These are phyloP conservation scores for Tuber brumale DNA, from an alignment of 495 filamentous ascomycete species.

Conservation along the genomic window DNA sequence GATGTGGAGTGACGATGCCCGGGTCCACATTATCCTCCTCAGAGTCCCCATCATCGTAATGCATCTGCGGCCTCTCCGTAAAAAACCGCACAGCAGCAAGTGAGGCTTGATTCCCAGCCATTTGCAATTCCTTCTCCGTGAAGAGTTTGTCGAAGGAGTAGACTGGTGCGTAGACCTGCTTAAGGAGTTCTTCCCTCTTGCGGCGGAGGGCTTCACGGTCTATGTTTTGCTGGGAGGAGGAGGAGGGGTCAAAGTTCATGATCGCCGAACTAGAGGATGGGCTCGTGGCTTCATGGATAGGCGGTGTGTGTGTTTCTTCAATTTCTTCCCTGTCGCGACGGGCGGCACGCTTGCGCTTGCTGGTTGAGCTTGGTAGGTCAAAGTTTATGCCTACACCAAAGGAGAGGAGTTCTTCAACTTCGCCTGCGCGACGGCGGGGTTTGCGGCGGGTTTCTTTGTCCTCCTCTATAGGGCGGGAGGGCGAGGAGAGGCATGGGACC, in stretches of 20 bases:
- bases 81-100: slow-evolving; percentile 47
- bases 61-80: slow-evolving; percentile 30
- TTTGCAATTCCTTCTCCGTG: slow-evolving; percentile 81
- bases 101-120: slow-evolving; percentile 65
- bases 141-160: slow-evolving; percentile 88
- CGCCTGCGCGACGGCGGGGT: slow-evolving; percentile 58
- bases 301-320: slow-evolving; percentile 47
- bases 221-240: neutral
- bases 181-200: slow-evolving; percentile 53
- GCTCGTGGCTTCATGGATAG: slow-evolving; percentile 26
- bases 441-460: slow-evolving; percentile 57
- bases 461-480: slow-evolving; percentile 25
- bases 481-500: slow-evolving; percentile 43
- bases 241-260: slow-evolving; percentile 6
- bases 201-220: slow-evolving; percentile 22
- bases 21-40: slow-evolving; percentile 25
- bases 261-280: slow-evolving; percentile 13
- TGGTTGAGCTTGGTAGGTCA: slow-evolving; percentile 30
- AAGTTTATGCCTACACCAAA: slow-evolving; percentile 54
- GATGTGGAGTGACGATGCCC: slow-evolving; percentile 13
- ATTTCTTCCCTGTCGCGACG: slow-evolving; percentile 51
- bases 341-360: slow-evolving; percentile 70
- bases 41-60: slow-evolving; percentile 34
- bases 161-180: slow-evolving; percentile 51
- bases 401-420: slow-evolving; percentile 66